phyloP scores from a whole-genome alignment of 495 filamentous ascomycete genomes.

The Lasiosphaeris hirsuta region DNA sequence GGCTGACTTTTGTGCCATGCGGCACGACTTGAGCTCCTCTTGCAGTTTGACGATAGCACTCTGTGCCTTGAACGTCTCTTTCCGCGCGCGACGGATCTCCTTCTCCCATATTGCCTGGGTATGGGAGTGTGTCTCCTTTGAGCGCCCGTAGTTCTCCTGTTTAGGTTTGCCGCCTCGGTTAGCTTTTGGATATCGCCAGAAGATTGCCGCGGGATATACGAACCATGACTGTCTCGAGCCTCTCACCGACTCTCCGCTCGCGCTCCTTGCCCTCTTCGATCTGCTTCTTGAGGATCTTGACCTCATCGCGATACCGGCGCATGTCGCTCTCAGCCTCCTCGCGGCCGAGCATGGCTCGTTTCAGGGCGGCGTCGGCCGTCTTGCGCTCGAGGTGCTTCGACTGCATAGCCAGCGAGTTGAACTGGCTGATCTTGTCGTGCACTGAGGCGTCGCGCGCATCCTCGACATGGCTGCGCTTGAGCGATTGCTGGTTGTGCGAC shows the following conservation, averaged over 20 bases:
- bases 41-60: constrained; percentile 73
- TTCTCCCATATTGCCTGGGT: constrained; percentile 77
- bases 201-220: constrained; percentile 12
- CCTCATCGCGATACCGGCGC: constrained; percentile 59
- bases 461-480: constrained; percentile 27
- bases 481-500: constrained; percentile 68
- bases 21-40: constrained; percentile 72
- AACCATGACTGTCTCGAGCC: constrained; percentile 73
- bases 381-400: constrained; percentile 59
- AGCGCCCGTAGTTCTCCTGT: constrained; percentile 70
- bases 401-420: constrained; percentile 68
- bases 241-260: constrained; percentile 71
- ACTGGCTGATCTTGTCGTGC: constrained; percentile 79
- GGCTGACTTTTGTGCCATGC: constrained; percentile 42
- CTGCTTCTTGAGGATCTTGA: constrained; percentile 47
- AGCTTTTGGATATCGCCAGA: too few species aligned
- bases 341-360: constrained; percentile 75
- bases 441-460: constrained; percentile 63
- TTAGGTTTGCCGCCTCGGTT: neutral
- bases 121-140: constrained; percentile 72
- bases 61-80: constrained; percentile 80
- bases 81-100: constrained; percentile 74
- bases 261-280: constrained; percentile 69
- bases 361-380: constrained; percentile 67
- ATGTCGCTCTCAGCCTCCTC: constrained; percentile 76